Base-by-base conservation (phyloP, 192 early-diverging fungal species). In the Ambispora gerdemannii region DNA sequence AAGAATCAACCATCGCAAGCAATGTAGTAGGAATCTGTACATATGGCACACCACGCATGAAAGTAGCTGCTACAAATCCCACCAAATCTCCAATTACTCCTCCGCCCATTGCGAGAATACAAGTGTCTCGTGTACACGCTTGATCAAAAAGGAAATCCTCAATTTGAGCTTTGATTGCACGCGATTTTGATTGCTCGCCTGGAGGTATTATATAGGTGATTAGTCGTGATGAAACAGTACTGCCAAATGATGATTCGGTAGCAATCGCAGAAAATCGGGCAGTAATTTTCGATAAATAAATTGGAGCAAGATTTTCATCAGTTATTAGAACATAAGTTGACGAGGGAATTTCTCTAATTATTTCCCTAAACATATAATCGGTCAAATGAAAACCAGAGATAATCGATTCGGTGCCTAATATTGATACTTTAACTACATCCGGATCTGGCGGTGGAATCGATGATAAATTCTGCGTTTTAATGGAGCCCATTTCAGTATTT, bases 1-100 rank as follows among this genome's bases (percentile, higher is more conserved):
- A 96, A 13, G 95, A 97, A 78, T 98, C 96, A 3, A 97, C 95
- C 95, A 99, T 97, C 4, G 95, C 93, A 73, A 96, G 82, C 24
- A 99, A 79, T 19, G 95, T 94, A 2, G 95, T 99, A 2, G 97
- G 97, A 25, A 99, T 87, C 77, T 97, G 97, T 19, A 99, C 81
- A 74, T 94, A 86, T n/a, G 92, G 89, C 50, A 93, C 85, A 22
- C 97, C 97, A 50, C 95, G 89, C 95, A 99, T 99, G 74, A 96
- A 99, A 2, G 95, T 99, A 4, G 97, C 91, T 10, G 97, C 95
- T n/a, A 96, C 93, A 79, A 88, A 99, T 56, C 96, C 96, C 22
- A 91, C 87, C 62, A 99, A 78, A 78, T 99, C 97, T 55, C 97
- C 95, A 75, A 99, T 93, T 0, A 98, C 96, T 3, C 96, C 96